Evolutionary conservation across 495 filamentous ascomycete species (phyloP).

Genomic region (Podospora fimiseda): DNA sequence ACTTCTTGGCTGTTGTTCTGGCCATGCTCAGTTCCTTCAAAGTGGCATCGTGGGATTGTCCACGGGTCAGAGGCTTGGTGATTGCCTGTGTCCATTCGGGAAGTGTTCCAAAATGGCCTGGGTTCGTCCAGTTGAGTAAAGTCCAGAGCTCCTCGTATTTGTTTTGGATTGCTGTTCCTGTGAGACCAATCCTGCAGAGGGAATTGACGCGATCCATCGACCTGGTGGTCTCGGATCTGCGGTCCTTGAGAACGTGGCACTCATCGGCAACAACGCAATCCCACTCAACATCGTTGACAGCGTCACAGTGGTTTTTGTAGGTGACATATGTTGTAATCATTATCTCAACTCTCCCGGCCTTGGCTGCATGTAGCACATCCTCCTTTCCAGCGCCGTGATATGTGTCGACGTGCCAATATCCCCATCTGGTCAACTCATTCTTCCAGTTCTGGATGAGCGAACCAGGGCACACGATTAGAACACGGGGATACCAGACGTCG

Average conservation of each 20-base stretch:
- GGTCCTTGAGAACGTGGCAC: conserved; percentile 86
- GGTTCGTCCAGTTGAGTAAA: conserved; percentile 93
- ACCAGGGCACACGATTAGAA: conserved; percentile 83
- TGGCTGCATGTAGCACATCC: conserved; percentile 64
- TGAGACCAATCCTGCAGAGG: conserved; percentile 87
- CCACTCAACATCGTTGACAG: conserved; percentile 84
- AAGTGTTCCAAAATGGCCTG: conserved; percentile 74
- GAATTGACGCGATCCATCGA: conserved; percentile 91
- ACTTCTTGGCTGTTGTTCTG: conserved; percentile 73
- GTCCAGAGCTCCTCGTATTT: conserved; percentile 98
- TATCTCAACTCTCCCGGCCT: conserved; percentile 71
- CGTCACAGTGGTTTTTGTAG: conserved; percentile 66
- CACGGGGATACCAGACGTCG: conserved; percentile 75
- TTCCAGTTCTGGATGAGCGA: conserved; percentile 87
- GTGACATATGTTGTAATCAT: conserved; percentile 92
- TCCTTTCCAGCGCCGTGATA: conserved; percentile 76
- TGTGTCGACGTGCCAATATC: conserved; percentile 85
- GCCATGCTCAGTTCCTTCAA: conserved; percentile 72
- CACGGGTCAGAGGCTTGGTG: conserved; percentile 70
- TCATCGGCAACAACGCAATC: conserved; percentile 97
- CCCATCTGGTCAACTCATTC: conserved; percentile 79
- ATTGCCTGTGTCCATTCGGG: conserved; percentile 73
- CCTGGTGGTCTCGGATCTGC: conserved; percentile 66
- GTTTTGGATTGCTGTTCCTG: conserved; percentile 96
- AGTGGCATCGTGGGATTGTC: conserved; percentile 89